Conservation (phyloP, 2,329 filamentous ascomycete genomes). For the Lachnellula willkommii region DNA sequence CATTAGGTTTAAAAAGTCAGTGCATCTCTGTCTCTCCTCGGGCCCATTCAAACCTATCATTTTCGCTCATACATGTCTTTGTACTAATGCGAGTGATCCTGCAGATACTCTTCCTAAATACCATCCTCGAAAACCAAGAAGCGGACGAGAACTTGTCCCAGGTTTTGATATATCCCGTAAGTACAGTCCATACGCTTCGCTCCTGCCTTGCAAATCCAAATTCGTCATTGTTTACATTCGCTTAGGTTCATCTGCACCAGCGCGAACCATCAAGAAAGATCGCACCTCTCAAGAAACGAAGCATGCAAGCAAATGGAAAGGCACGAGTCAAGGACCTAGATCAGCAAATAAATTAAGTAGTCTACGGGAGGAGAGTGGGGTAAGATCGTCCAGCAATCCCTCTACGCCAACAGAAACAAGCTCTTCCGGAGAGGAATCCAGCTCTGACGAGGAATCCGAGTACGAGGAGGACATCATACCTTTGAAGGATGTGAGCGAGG, state of each 20-base stretch:
- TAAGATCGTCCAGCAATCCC: conserved; percentile 14
- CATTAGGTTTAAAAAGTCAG: conserved; percentile 28
- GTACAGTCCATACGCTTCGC: conserved; percentile 7
- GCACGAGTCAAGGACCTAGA: conserved; percentile 22
- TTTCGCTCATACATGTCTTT: neutral
- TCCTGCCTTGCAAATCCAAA: neutral
- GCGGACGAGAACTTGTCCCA: conserved; percentile 27
- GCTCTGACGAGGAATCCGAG: conserved; percentile 31
- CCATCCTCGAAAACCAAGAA: conserved; percentile 28
- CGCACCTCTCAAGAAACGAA: conserved; percentile 23
- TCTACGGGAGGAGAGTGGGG: conserved; percentile 17
- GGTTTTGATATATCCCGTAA: conserved; percentile 28
- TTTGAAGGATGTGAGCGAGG: conserved; percentile 26
- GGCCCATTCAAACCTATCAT: neutral
- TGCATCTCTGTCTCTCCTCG: neutral
- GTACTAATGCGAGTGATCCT: conserved; percentile 1
- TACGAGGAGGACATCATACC: conserved; percentile 31
- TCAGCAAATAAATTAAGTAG: conserved; percentile 16
- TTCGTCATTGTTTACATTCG: conserved; percentile 4
- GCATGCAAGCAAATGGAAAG: conserved; percentile 24
- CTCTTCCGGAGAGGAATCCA: conserved; percentile 29
- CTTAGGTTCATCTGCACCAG: conserved; percentile 21
- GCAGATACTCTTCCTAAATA: conserved; percentile 30
- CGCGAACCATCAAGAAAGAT: conserved; percentile 21
- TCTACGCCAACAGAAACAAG: conserved; percentile 27